A percentile compares a stretch with the other conserved stretches of the same genome.
Conservation (phyloP, 2,329 filamentous ascomycete species). For the Cadophora sp. region DNA sequence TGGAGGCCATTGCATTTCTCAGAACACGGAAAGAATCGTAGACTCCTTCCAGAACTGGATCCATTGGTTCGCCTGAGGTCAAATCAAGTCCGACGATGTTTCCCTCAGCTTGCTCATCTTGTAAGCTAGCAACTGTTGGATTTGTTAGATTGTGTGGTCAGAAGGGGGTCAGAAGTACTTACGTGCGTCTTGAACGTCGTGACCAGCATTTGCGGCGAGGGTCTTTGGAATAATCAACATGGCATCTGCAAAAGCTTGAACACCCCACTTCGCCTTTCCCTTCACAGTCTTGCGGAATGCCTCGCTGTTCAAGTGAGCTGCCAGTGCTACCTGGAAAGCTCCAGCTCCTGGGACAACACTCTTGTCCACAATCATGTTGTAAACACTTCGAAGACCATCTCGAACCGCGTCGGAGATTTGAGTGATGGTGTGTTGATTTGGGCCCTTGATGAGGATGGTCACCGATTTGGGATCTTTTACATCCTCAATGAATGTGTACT, state of each 20-base stretch:
- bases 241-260: constrained; percentile 93
- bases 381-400: constrained; percentile 93
- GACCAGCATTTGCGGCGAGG: constrained; percentile 91
- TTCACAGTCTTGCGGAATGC: constrained; percentile 89
- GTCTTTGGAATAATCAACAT: constrained; percentile 97
- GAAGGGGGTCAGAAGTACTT: constrained; percentile 53
- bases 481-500: constrained; percentile 98
- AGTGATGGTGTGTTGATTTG: constrained; percentile 94
- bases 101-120: constrained; percentile 85
- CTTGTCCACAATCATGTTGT: constrained; percentile 99
- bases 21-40: constrained; percentile 97
- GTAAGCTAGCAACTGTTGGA: constrained; percentile 75
- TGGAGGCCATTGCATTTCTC: constrained; percentile 91
- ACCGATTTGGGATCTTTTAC: constrained; percentile 99
- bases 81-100: constrained; percentile 88
- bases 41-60: constrained; percentile 88
- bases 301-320: constrained; percentile 85
- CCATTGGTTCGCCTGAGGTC: constrained; percentile 89
- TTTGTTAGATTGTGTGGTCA: constrained; percentile 34
- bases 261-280: constrained; percentile 97
- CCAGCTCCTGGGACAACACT: constrained; percentile 94
- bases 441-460: constrained; percentile 96
- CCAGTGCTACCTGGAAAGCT: constrained; percentile 94
- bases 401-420: constrained; percentile 97
- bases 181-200: constrained; percentile 95